phyloP scores from a whole-genome alignment of 1,284 basidiomycete species.

The Polyporus tsugae region DNA sequence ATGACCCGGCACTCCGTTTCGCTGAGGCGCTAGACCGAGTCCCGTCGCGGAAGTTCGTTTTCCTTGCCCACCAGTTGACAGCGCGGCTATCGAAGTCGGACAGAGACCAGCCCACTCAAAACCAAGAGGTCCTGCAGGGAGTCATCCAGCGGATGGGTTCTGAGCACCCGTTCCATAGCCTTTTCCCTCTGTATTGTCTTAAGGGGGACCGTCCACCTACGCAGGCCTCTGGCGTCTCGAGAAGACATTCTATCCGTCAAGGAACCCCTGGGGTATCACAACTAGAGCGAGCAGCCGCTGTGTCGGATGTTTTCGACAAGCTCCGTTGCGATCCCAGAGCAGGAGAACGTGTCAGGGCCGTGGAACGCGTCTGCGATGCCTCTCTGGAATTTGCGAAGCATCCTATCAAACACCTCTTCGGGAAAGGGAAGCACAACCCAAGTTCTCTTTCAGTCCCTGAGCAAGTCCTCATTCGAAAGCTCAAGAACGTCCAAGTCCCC shows the following conservation, averaged over 20 bases:
- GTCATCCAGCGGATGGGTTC: conserved; percentile 81
- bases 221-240: conserved; percentile 30
- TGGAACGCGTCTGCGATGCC: conserved; percentile 77
- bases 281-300: conserved; percentile 71
- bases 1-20: conserved; percentile 61
- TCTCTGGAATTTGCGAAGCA: conserved; percentile 86
- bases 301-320: conserved; percentile 71
- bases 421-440: conserved; percentile 32
- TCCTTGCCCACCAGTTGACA: conserved; percentile 91
- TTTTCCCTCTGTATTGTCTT: conserved; percentile 90
- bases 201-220: conserved; percentile 33
- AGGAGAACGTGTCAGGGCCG: conserved; percentile 56
- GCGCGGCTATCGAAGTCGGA: conserved; percentile 73
- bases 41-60: conserved; percentile 91
- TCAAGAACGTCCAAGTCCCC: conserved; percentile 75
- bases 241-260: conserved; percentile 53
- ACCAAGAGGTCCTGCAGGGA: conserved; percentile 71
- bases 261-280: conserved; percentile 50
- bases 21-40: conserved; percentile 63
- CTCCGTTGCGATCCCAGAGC: conserved; percentile 54
- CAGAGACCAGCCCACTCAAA: conserved; percentile 44
- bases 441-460: conserved; percentile 50
- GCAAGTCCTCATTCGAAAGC: conserved; percentile 51
- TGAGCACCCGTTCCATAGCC: conserved; percentile 94
- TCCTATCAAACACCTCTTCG: conserved; percentile 51